A percentile compares a stretch with the other conserved stretches of the same genome.
Conservation (phyloP, 148 eudicot species). For the Agrostemma githago region DNA sequence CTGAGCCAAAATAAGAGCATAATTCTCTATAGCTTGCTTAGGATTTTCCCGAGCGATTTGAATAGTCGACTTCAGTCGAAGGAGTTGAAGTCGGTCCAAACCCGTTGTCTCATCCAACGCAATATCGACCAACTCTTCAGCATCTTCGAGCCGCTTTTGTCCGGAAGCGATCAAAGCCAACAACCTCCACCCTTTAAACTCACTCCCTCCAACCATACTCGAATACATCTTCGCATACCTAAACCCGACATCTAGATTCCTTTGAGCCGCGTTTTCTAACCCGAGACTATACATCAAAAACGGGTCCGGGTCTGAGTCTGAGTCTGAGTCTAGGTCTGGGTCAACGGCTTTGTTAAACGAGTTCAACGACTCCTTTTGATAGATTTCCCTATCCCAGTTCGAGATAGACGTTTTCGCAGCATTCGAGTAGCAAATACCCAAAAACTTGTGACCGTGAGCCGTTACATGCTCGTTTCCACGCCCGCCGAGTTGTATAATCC, state of each 20-base stretch:
- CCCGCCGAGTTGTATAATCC: constrained; percentile 39
- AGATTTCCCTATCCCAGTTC: constrained; percentile 46
- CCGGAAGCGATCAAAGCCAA: constrained; percentile 70
- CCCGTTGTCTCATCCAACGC: constrained; percentile 68
- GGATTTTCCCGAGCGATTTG: constrained; percentile 68
- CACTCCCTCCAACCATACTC: constrained; percentile 57
- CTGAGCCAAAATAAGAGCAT: constrained; percentile 56
- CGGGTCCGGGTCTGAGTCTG: constrained; percentile 33
- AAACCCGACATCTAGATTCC: constrained; percentile 62
- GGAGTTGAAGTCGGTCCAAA: constrained; percentile 51
- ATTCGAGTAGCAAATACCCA: constrained; percentile 78
- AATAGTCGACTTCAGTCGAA: constrained; percentile 66
- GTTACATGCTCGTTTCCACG: constrained; percentile 47
- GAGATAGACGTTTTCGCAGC: constrained; percentile 57
- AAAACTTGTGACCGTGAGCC: constrained; percentile 59
- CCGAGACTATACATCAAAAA: constrained; percentile 57
- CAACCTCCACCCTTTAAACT: constrained; percentile 57
- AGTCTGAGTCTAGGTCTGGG: no score
- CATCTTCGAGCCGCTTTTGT: constrained; percentile 67
- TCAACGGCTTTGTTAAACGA: constrained; percentile 44
- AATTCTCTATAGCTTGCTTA: constrained; percentile 80
- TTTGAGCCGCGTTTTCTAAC: constrained; percentile 63
- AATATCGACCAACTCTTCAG: constrained; percentile 77
- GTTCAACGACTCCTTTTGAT: constrained; percentile 45
- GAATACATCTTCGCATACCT: constrained; percentile 54